Percentiles rank a stretch among this genome's conserved stretches.
phyloP scores from a whole-genome alignment of 371 early-diverging fungal genomes.

The Apophysomyces ossiformis region DNA sequence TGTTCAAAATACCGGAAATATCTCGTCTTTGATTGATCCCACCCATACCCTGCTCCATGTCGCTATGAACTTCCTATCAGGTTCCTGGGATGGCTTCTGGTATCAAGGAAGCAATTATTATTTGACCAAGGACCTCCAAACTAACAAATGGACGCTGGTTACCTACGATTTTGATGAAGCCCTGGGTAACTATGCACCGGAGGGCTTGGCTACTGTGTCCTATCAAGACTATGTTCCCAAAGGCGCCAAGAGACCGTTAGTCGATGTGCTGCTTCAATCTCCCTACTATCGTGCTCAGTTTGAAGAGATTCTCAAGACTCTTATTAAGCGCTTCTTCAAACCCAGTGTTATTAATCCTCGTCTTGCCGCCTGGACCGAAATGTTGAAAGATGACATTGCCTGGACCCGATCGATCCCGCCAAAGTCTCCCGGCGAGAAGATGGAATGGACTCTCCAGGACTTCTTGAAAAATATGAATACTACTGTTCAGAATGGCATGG shows the following conservation, averaged over 20 bases:
- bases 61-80: constrained; percentile 53
- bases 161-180: constrained; percentile 63
- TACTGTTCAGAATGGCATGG: constrained; percentile 30
- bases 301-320: constrained; percentile 45
- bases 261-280: constrained; percentile 41
- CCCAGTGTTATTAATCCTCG: constrained; percentile 49
- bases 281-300: constrained; percentile 46
- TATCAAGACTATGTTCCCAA: constrained; percentile 40
- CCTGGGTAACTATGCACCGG: constrained; percentile 45
- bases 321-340: constrained; percentile 54
- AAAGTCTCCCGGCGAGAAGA: constrained; percentile 39
- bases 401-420: constrained; percentile 41
- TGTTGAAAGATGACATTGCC: constrained; percentile 55
- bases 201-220: constrained; percentile 37
- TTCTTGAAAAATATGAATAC: constrained; percentile 46
- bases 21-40: constrained; percentile 38
- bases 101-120: constrained; percentile 54
- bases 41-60: constrained; percentile 45
- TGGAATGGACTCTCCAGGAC: constrained; percentile 45
- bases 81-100: constrained; percentile 57
- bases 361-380: constrained; percentile 44
- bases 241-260: constrained; percentile 37
- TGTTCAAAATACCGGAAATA: constrained; percentile 29
- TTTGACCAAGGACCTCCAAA: constrained; percentile 43
- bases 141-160: constrained; percentile 51